A percentile compares a stretch with the other conserved stretches of the same genome.
These are phyloP conservation scores for Penicillium italicum DNA, from an alignment of 2,329 filamentous ascomycete genomes.

Conservation along the genomic window DNA sequence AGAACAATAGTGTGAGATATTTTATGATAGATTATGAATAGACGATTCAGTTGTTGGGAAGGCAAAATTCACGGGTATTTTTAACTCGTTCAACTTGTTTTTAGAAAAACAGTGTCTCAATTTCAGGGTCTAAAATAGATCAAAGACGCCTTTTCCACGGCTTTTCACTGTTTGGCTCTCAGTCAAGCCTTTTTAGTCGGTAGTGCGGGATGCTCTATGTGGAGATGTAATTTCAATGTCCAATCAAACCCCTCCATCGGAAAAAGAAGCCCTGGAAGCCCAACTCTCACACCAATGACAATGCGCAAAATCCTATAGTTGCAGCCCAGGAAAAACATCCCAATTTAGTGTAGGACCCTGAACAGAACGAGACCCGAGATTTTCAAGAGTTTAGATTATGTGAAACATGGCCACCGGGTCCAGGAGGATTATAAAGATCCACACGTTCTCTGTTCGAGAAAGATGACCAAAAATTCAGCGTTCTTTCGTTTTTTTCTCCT, in stretches of 20 bases:
- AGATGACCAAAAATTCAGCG: background rate
- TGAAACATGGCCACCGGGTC: too few species aligned
- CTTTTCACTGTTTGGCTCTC: background rate
- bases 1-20: too few species aligned
- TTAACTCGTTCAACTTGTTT: background rate
- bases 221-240: background rate
- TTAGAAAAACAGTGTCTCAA: background rate
- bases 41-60: too few species aligned
- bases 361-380: background rate
- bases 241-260: background rate
- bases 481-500: background rate
- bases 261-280: background rate
- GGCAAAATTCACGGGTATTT: background rate
- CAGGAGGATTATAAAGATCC: background rate
- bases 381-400: background rate
- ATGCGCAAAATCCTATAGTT: background rate
- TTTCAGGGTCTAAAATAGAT: background rate
- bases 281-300: background rate
- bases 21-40: too few species aligned
- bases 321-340: background rate
- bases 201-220: background rate
- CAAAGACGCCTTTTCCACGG: background rate
- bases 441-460: background rate
- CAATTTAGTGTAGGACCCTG: background rate
- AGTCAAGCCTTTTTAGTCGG: background rate